These are phyloP conservation scores for Penstemon newberryi DNA, from an alignment of 257 asterid species.

Conservation along the genomic window DNA sequence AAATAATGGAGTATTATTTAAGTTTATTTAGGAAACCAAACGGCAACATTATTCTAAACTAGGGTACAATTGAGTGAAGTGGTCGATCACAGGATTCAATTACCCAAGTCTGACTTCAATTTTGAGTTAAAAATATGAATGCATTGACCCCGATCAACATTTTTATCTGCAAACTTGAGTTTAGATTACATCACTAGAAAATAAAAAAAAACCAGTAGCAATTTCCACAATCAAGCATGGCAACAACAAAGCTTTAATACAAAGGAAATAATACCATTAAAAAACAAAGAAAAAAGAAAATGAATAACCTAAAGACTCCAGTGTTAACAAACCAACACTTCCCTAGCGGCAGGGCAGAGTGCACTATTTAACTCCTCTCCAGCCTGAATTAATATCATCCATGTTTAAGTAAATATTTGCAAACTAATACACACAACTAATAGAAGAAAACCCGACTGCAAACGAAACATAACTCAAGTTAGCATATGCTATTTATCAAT, in stretches of 20 bases:
- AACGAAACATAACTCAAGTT: constrained; percentile 9
- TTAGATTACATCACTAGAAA: background rate
- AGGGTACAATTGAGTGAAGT: no score
- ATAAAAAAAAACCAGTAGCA: background rate
- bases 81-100: no score
- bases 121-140: no score
- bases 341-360: constrained; percentile 24
- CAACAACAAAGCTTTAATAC: constrained; percentile 17
- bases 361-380: constrained; percentile 28
- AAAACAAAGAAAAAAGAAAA: constrained; percentile 6
- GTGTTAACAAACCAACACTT: constrained; percentile 36
- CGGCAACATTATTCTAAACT: no score
- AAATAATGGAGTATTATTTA: no score
- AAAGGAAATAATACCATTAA: background rate
- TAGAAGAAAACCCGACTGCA: constrained; percentile 15
- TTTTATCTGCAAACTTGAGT: background rate
- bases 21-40: no score
- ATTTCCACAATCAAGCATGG: background rate
- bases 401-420: constrained; percentile 27
- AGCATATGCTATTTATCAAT: constrained; percentile 21
- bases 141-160: no score
- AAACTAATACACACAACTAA: constrained; percentile 46
- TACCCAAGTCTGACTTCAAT: no score
- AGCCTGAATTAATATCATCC: constrained; percentile 26
- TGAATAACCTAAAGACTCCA: constrained; percentile 18